Percentiles rank a stretch among this genome's conserved stretches.
These are phyloP conservation scores for Ailanthus altissimus DNA, from an alignment of 345 rosid species.

Conservation along the genomic window DNA sequence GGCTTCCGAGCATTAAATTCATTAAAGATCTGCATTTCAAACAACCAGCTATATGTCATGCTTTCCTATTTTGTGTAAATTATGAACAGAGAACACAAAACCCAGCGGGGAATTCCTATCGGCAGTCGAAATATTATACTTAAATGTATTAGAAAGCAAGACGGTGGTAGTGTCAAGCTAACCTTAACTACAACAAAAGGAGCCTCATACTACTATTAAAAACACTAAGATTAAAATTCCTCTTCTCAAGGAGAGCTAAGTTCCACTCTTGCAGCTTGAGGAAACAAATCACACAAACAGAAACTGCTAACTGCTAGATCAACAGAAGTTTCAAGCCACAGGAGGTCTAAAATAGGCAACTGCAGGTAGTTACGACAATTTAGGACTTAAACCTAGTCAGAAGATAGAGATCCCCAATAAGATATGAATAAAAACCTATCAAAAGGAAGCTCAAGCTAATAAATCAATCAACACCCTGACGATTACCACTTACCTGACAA, in stretches of 20 bases:
- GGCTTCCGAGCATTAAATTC: slow-evolving; percentile 97
- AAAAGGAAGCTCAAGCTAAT: not conserved
- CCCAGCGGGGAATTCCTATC: not conserved
- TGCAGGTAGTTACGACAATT: no score
- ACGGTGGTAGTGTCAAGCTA: not conserved
- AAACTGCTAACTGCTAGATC: no score
- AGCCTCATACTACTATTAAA: no score
- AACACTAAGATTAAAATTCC: no score
- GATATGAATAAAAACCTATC: no score
- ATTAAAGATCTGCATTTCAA: slow-evolving; percentile 65
- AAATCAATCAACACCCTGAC: not conserved
- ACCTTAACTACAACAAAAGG: not conserved
- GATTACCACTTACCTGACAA: slow-evolving; percentile 70
- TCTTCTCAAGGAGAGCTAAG: no score
- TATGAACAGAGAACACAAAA: not conserved
- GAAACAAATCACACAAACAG: no score
- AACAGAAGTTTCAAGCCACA: no score
- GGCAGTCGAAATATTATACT: not conserved
- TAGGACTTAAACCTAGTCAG: no score
- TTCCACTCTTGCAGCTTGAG: no score
- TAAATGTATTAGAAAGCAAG: not conserved
- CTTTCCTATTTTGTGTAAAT: not conserved
- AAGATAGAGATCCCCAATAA: no score
- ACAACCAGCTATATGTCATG: not conserved
- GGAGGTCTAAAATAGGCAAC: no score